Evolutionary conservation across 1,139 yeast genomes (phyloP), one percentile per base, ranked within the genome.

Genomic region (Zygosaccharomyces pseudobailii): DNA sequence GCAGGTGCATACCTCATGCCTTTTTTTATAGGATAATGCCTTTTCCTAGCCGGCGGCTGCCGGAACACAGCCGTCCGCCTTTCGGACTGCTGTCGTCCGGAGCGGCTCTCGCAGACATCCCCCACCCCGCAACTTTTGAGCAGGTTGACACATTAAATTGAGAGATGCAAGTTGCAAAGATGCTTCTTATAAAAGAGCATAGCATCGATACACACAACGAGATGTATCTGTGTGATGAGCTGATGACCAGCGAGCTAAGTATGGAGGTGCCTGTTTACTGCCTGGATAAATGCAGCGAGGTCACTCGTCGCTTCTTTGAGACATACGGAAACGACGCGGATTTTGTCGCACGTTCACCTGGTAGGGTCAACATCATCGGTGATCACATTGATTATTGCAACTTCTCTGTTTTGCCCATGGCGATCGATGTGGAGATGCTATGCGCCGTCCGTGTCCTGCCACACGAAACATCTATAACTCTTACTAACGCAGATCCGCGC

Each of bases 371-470:
- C 63, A 69, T 84, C 53, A 81, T 84, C 52, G 90, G 90, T 35
- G 90, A 84, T 55, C 90, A 84, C 61, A 79, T 84, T 48, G 90
- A 84, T 67, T 84, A 83, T 62, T 78, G 80, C 52, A 75, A 76
- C 60, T 84, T 80, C 61, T 75, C 87, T 3, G 86, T 81, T 13
- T 71, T 84, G 56, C 90, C 90, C n/a, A 78, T 84, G 83, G 88
- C 90, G 6, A 79, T 83, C 41, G 84, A 80, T 47, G 75, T 72
- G 19, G 89, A 83, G 59, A 78, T 83, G 53, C 67, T 82, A 42
- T 76, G 78, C 56, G 87, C 83, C 13, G 81, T 78, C 13, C 56
- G 59, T 20, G 57, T 55, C 25, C 59, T 66, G 22, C 54, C 65
- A 4, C 56, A 60, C 9, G 60, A 66, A 9, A 56, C 59, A 19